These are phyloP conservation scores for Zoysia matrella DNA, from an alignment of 202 grass and related monocot species.

Conservation along the genomic window DNA sequence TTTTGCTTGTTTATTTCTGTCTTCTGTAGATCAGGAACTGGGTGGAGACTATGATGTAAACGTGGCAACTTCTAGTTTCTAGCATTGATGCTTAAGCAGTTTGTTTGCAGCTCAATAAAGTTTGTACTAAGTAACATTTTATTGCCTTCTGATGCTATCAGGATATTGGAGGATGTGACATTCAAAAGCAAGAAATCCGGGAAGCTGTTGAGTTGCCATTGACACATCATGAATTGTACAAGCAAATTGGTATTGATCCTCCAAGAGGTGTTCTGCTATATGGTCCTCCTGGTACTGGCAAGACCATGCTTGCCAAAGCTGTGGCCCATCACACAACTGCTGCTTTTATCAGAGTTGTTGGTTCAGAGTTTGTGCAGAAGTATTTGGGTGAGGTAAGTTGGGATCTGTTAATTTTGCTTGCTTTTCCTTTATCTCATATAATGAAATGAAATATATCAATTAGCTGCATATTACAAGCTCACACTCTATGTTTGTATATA, in stretches of 20 bases:
- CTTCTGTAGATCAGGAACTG: neutral
- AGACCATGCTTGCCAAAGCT: constrained; percentile 97
- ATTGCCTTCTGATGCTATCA: constrained; percentile 40
- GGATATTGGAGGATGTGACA: constrained; percentile 96
- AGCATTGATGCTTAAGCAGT: neutral
- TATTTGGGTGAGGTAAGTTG: constrained; percentile 88
- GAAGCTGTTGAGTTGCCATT: constrained; percentile 94
- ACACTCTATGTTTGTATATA: neutral
- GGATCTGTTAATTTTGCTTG: neutral
- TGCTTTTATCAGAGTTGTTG: constrained; percentile 93
- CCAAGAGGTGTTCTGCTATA: constrained; percentile 93
- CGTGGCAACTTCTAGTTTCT: neutral
- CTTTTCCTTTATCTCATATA: neutral
- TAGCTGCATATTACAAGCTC: neutral
- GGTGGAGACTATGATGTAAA: neutral
- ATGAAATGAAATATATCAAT: neutral
- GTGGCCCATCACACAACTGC: constrained; percentile 95
- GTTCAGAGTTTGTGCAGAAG: constrained; percentile 97
- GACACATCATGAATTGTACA: constrained; percentile 97
- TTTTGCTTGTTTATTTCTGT: neutral
- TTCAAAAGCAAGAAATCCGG: constrained; percentile 94
- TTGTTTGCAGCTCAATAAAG: neutral
- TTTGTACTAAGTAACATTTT: neutral
- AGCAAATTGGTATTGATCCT: constrained; percentile 98
- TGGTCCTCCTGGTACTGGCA: constrained; percentile 90